Conservation (phyloP, 768 basidiomycete genomes). For the Rhodotorula kratochvilovae region DNA sequence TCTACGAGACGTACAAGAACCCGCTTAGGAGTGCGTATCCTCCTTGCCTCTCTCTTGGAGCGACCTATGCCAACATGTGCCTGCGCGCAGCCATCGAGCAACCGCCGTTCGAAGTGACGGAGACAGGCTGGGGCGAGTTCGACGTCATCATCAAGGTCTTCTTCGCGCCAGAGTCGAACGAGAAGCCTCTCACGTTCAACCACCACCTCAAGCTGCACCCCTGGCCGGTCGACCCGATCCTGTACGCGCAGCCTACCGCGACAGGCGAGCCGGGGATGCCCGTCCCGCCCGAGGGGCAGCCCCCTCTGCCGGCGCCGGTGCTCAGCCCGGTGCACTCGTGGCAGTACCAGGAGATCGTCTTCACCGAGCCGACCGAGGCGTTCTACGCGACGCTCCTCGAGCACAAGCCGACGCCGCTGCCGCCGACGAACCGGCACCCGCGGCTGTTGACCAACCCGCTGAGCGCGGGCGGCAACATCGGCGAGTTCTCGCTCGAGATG, state of each 20-base stretch:
- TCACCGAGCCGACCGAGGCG: constrained; percentile 82
- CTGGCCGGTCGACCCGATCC: constrained; percentile 53
- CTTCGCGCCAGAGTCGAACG: constrained; percentile 81
- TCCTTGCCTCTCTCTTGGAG: too few species aligned
- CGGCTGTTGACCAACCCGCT: constrained; percentile 43
- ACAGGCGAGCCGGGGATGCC: constrained; percentile 10
- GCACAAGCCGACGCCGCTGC: constrained; percentile 79
- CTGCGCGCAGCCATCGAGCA: constrained; percentile 69
- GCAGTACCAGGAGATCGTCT: constrained; percentile 98
- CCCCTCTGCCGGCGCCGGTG: constrained; percentile 10
- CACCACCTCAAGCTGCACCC: constrained; percentile 96
- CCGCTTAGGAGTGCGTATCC: constrained; percentile 67
- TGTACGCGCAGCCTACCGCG: constrained; percentile 19
- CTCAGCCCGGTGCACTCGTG: constrained; percentile 69
- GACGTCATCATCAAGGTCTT: constrained; percentile 87
- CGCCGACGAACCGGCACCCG: constrained; percentile 43
- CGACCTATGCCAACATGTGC: neutral
- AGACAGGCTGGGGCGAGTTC: constrained; percentile 99
- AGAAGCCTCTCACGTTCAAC: constrained; percentile 79
- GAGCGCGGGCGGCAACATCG: constrained; percentile 56
- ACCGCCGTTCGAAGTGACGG: constrained; percentile 88
- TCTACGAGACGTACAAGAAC: constrained; percentile 93
- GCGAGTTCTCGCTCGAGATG: constrained; percentile 81
- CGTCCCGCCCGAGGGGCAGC: neutral
- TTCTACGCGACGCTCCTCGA: constrained; percentile 74